Conservation (phyloP, 331 rosid species). For the Stylosanthes scabra region DNA sequence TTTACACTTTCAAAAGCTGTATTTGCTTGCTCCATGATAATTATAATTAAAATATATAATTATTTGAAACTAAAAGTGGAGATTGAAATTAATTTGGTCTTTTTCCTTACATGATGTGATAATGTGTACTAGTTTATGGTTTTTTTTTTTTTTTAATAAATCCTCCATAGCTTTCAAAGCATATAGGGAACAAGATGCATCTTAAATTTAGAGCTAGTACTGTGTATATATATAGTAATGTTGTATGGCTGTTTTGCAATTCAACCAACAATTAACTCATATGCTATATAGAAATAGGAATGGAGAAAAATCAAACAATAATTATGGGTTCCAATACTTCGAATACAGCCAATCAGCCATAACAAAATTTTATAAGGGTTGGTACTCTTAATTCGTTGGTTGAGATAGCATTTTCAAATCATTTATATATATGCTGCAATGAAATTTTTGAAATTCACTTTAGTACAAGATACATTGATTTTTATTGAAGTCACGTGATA, state of each 20-base stretch:
- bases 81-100: not conserved
- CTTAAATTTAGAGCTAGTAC: not conserved
- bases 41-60: too few species aligned
- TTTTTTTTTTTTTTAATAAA: not conserved
- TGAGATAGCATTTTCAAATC: not conserved
- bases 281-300: not conserved
- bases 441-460: not conserved
- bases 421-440: not conserved
- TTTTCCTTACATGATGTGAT: not conserved
- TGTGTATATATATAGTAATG: not conserved
- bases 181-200: not conserved
- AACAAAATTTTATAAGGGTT: not conserved
- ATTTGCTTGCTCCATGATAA: not conserved
- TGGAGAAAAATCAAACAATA: not conserved
- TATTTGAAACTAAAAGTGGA: too few species aligned
- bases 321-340: not conserved
- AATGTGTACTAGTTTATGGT: not conserved
- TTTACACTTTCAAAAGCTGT: constrained; percentile 24
- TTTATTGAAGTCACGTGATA: too few species aligned
- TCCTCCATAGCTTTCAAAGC: too few species aligned
- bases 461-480: too few species aligned
- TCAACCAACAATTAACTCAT: not conserved
- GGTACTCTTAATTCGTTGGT: not conserved
- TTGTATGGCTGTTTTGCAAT: not conserved
- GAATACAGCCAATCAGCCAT: constrained; percentile 7